Conservation (phyloP, 352 stramenopile species). For the Globisporangium middletonii region DNA sequence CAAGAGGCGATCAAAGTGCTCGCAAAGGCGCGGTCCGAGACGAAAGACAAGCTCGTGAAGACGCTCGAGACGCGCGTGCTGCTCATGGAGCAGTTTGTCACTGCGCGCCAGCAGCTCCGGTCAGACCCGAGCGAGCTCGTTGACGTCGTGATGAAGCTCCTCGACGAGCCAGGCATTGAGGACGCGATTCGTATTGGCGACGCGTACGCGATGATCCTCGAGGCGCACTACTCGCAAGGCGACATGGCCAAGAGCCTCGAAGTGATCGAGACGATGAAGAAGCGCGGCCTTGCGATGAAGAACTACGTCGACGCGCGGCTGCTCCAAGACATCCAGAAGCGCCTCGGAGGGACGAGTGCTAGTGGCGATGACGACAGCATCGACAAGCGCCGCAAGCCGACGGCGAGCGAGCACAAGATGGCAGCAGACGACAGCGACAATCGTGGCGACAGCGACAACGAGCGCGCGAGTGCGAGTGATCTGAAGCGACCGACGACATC, state of each 20-base stretch:
- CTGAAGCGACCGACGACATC: slow-evolving; percentile 11
- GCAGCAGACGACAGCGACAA: slow-evolving; percentile 7
- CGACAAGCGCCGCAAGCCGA: slow-evolving; percentile 16
- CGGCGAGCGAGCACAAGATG: slow-evolving; percentile 29
- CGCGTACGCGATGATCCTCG: slow-evolving; percentile 81
- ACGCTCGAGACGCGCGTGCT: slow-evolving; percentile 53
- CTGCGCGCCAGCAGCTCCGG: slow-evolving; percentile 51
- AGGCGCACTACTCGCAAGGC: slow-evolving; percentile 63
- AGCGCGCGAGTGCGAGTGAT: slow-evolving; percentile 1
- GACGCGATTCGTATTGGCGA: slow-evolving; percentile 87
- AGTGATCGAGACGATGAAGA: slow-evolving; percentile 77
- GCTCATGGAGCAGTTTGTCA: slow-evolving; percentile 85
- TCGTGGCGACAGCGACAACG: background rate
- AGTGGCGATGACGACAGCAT: slow-evolving; percentile 11
- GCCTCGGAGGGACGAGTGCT: slow-evolving; percentile 21
- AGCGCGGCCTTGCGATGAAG: slow-evolving; percentile 51
- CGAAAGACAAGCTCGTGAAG: slow-evolving; percentile 64
- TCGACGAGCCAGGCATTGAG: slow-evolving; percentile 82
- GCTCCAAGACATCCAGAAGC: slow-evolving; percentile 64
- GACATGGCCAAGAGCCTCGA: slow-evolving; percentile 65
- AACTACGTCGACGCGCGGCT: slow-evolving; percentile 69
- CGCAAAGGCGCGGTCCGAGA: slow-evolving; percentile 58
- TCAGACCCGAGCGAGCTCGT: slow-evolving; percentile 68
- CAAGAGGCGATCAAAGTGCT: slow-evolving; percentile 88
- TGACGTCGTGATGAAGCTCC: slow-evolving; percentile 68